Evolutionary conservation across 495 filamentous ascomycete species (phyloP).

Genomic region (Penicillium parvum): DNA sequence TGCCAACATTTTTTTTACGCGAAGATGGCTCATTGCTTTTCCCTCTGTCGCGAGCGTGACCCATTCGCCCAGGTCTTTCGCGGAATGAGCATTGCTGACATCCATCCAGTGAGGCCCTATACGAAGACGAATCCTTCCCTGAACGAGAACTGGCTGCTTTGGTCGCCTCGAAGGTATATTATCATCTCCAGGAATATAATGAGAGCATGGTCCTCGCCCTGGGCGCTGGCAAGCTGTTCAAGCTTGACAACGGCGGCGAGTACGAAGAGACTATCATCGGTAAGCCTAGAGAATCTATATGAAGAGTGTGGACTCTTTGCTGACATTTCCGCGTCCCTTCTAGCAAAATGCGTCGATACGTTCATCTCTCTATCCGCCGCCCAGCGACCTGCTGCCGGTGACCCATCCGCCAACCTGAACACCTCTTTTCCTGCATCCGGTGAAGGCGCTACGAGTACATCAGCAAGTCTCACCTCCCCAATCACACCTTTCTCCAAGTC

Average conservation of each 20-base stretch:
- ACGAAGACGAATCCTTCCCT: constrained; percentile 92
- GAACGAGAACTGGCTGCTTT: constrained; percentile 92
- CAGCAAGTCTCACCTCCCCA: constrained; percentile 72
- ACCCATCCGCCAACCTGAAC: constrained; percentile 61
- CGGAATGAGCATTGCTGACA: constrained; percentile 8
- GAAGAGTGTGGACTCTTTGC: background rate
- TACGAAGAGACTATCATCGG: constrained; percentile 97
- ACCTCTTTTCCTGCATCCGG: constrained; percentile 64
- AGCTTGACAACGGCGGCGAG: constrained; percentile 85
- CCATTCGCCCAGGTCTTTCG: no score
- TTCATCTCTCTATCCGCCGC: constrained; percentile 83
- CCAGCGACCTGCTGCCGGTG: constrained; percentile 54
- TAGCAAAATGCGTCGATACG: constrained; percentile 92
- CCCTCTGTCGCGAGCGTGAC: constrained; percentile 5
- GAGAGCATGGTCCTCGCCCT: constrained; percentile 99
- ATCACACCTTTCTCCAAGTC: constrained; percentile 94
- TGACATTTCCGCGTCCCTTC: background rate
- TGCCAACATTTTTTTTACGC: constrained; percentile 7
- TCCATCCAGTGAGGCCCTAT: constrained; percentile 78
- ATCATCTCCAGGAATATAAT: constrained; percentile 96
- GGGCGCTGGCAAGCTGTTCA: constrained; percentile 90
- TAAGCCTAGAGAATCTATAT: constrained; percentile 24
- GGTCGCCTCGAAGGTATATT: constrained; percentile 96
- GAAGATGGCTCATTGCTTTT: background rate
- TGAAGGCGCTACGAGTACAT: constrained; percentile 60